Evolutionary conservation across 805 yeast species (phyloP), one percentile per base, ranked within the genome.

Genomic region (Kazachstania africana): DNA sequence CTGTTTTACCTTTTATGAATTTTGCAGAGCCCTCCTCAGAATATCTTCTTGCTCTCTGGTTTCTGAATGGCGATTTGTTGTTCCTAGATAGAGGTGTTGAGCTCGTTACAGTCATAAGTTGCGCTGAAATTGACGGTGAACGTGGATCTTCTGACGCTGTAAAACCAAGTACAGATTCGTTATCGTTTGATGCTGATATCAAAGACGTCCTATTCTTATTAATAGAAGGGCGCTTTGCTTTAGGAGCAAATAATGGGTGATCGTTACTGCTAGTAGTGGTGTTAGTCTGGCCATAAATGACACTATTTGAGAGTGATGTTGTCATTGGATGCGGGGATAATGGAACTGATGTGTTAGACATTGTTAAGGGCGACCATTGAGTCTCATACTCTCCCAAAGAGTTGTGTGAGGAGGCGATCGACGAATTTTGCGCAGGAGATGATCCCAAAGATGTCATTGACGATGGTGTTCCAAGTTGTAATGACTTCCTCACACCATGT

Each of bases 21-120:
- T n/a, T n/a, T n/a, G n/a, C 26, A 24, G 8, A 12, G 5, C 34
- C 33, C 22, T 47, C 50, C 17, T 47, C 52, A 4, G 45, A 39
- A 23, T 32, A 34, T 29, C 47, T 36, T 36, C 46, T 34, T 24
- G 36, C 31, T 24, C 43, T 32, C 6, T 31, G 26, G 10, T 36
- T 33, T 29, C 33, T 40, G 25, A 38, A 17, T 4, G 42, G 33
- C 5, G 43, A 32, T 24, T 36, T 37, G 6, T 27, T 27, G 22
- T 28, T 36, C 29, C 37, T 39, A 15, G 42, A 24, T 14, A 37
- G 26, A 3, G 43, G 40, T 6, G 48, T 34, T 8, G 45, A 36
- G n/a, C 34, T 27, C 10, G 40, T 34, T 2, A 28, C 26, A 4
- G 43, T 27, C 37, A 39, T 38, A 9, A 27, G 12, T 18, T 35